These are phyloP conservation scores for Camellia sinensis DNA, from an alignment of 148 eudicot species.

Conservation along the genomic window DNA sequence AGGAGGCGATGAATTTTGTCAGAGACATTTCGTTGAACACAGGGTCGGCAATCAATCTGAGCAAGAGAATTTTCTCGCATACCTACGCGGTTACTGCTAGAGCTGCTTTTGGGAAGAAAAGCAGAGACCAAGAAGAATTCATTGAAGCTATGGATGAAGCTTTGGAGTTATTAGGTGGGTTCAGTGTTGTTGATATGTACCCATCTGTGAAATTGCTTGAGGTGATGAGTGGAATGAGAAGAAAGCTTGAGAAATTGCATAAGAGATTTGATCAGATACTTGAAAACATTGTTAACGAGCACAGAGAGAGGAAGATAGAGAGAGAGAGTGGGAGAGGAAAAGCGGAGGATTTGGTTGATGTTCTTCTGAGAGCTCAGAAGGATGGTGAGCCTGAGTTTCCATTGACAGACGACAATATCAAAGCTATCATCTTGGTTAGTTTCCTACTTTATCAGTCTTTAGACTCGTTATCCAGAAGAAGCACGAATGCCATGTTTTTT, in stretches of 20 bases:
- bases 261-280: not conserved
- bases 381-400: not conserved
- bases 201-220: not conserved
- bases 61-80: not conserved
- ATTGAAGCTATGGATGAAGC: not conserved
- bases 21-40: not conserved
- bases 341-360: not conserved
- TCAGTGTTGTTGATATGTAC: not conserved
- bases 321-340: not conserved
- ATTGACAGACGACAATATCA: constrained; percentile 24
- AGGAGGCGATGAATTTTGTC: not conserved
- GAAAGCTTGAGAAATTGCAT: not conserved
- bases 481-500: no score
- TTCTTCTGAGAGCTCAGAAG: not conserved
- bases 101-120: not conserved
- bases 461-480: no score
- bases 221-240: not conserved
- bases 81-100: not conserved
- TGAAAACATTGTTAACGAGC: not conserved
- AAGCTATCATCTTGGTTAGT: constrained; percentile 34
- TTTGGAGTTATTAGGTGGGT: not conserved
- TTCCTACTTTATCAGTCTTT: no score
- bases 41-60: not conserved
- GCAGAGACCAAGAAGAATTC: not conserved
- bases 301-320: not conserved